Percentiles rank a stretch among this genome's conserved stretches.
Conservation (phyloP, 2,329 filamentous ascomycete genomes). For the Gliomastix tumulicola region DNA sequence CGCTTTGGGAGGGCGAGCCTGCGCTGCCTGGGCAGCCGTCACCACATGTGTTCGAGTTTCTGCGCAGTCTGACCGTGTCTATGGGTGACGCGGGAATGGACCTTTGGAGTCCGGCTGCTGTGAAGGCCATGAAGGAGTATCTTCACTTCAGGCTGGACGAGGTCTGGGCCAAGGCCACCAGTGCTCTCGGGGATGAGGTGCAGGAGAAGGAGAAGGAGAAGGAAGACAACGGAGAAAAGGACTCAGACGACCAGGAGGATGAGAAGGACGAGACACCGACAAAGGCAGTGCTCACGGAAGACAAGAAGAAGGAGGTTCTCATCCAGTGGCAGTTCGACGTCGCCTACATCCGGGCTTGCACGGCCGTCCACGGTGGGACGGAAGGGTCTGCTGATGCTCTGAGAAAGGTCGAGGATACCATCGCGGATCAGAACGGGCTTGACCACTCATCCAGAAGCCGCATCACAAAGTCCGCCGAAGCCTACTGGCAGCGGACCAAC, state of each 20-base stretch:
- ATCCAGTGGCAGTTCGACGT: constrained; percentile 59
- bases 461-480: constrained; percentile 56
- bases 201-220: constrained; percentile 7
- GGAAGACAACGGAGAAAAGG: constrained; percentile 6
- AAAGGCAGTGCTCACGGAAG: constrained; percentile 3
- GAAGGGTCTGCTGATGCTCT: constrained; percentile 10
- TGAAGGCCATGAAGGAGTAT: constrained; percentile 53
- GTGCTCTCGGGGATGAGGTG: constrained; percentile 3
- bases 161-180: constrained; percentile 28
- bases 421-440: constrained; percentile 38
- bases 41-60: constrained; percentile 62
- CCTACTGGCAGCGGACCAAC: constrained; percentile 79
- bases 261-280: constrained; percentile 7
- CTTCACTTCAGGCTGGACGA: constrained; percentile 43
- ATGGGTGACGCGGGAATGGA: constrained; percentile 71
- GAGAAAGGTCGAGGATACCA: constrained; percentile 19
- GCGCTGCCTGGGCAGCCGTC: constrained; percentile 74
- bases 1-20: constrained; percentile 76
- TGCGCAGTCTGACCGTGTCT: constrained; percentile 54
- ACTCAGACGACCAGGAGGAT: constrained; percentile 6
- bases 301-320: constrained; percentile 32
- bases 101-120: constrained; percentile 70
- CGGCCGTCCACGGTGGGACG: too few relatives aligned
- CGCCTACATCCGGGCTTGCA: constrained; percentile 37
- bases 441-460: constrained; percentile 40